phyloP scores from a whole-genome alignment of 495 filamentous ascomycete genomes.

The Annulohypoxylon moriforme region DNA sequence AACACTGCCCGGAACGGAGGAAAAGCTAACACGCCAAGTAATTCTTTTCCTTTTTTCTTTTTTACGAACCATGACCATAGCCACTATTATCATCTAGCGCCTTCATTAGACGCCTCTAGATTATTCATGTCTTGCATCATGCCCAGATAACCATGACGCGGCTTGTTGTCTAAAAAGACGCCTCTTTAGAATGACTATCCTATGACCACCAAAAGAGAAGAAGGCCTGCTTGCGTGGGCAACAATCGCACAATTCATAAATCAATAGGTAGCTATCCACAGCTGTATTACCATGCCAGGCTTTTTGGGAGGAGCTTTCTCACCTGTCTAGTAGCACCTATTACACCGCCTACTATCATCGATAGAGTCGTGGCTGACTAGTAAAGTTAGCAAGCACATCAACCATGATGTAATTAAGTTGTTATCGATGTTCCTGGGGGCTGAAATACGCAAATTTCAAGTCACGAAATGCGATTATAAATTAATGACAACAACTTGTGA shows the following conservation, averaged over 20 bases:
- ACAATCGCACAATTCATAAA: slow-evolving; percentile 16
- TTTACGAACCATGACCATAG: neutral
- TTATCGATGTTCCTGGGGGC: neutral
- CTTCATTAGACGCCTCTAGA: slow-evolving; percentile 10
- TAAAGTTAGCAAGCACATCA: neutral
- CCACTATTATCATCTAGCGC: neutral
- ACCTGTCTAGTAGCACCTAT: too few species aligned
- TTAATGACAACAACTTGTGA: neutral
- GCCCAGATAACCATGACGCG: slow-evolving; percentile 35
- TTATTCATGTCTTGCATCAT: slow-evolving; percentile 35
- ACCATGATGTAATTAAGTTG: neutral
- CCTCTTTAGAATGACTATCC: slow-evolving; percentile 18
- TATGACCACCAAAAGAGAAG: neutral
- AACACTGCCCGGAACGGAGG: neutral
- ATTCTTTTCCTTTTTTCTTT: neutral
- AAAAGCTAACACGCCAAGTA: neutral
- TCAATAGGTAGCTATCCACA: neutral
- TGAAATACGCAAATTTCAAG: neutral
- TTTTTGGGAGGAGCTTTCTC: neutral
- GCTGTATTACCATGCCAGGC: neutral
- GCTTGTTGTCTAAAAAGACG: slow-evolving; percentile 22
- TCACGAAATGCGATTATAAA: neutral
- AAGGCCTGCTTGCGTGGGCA: slow-evolving; percentile 8
- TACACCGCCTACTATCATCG: neutral
- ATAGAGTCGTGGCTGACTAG: neutral